Evolutionary conservation across 148 eudicot species (phyloP), one percentile per base, ranked within the genome.

Genomic region (Rheum nobile): DNA sequence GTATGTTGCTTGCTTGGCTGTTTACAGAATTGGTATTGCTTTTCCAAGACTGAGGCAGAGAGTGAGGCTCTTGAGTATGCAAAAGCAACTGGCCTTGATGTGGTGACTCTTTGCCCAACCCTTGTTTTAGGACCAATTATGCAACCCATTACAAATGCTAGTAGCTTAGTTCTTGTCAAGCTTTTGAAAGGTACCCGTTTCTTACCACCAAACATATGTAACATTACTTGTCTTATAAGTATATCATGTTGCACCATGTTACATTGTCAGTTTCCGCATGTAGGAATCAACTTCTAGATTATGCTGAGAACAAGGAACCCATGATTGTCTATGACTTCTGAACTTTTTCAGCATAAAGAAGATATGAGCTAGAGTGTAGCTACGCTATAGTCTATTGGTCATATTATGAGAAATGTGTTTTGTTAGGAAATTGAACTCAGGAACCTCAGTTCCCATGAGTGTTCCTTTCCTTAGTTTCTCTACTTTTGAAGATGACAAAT

Each of bases 21-120:
- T 71, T 44, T 82, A 46, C 85, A 91, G 97, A 87, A 93, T 71
- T 89, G 94, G 98, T 93, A 93, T 79, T 89, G 83, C 80, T 81
- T 82, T 74, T 84, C 91, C 26, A 93, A 93, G 80, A 86, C 91
- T 31, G 87, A 75, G 75, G 97, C 98, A 35, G 98, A 93, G 81
- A 74, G 69, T 44, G 85, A 85, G 85, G 97, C 95, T 43, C 77
- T 79, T 82, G 88, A 88, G 74, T 89, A 85, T 76, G 89, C 90
- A 4, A 84, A 84, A 80, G 74, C 75, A 71, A 84, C 59, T 73
- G 92, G 91, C 47, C 86, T 93, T 17, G 86, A 89, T 79, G 55
- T 94, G 39, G 89, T 91, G 50, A 73, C 91, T 21, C 82, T 89
- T 46, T 85, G 88, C 72, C 98, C 98, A 11, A 73, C 81, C 41